Conservation (phyloP, 768 basidiomycete genomes). For the Suillus subalutaceus region DNA sequence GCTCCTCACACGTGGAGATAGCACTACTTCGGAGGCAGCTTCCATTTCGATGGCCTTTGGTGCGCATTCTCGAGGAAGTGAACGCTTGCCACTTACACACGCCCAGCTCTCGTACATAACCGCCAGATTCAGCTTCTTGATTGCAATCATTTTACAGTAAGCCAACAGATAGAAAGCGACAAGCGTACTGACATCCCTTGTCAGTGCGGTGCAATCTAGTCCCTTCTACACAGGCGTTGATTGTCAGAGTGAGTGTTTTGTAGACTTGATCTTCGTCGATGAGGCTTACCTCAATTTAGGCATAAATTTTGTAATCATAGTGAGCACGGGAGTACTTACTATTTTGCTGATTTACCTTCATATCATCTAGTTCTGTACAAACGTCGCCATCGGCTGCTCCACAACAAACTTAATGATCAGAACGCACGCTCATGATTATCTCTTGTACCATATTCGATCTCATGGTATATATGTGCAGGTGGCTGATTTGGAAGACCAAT, state of each 20-base stretch:
- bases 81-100: not conserved
- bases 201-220: not conserved
- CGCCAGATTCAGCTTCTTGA: not conserved
- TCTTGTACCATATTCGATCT: not conserved
- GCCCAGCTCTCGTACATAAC: not conserved
- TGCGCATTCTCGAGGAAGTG: not conserved
- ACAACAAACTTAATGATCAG: conserved; percentile 4
- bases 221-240: not conserved
- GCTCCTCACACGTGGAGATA: not conserved
- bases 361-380: not conserved
- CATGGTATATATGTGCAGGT: not conserved
- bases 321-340: not conserved
- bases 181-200: not conserved
- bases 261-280: not conserved
- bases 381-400: conserved; percentile 3
- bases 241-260: not conserved
- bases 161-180: not conserved
- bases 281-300: not conserved
- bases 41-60: conserved; percentile 4
- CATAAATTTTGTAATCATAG: not conserved
- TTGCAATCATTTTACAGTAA: not conserved
- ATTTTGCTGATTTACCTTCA: too few relatives aligned
- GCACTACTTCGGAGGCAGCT: not conserved
- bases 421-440: not conserved
- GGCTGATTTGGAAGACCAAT: conserved; percentile 3